A percentile compares a stretch with the other conserved stretches of the same genome.
These are phyloP conservation scores for Tuber brumale DNA, from an alignment of 495 filamentous ascomycete species.

Conservation along the genomic window DNA sequence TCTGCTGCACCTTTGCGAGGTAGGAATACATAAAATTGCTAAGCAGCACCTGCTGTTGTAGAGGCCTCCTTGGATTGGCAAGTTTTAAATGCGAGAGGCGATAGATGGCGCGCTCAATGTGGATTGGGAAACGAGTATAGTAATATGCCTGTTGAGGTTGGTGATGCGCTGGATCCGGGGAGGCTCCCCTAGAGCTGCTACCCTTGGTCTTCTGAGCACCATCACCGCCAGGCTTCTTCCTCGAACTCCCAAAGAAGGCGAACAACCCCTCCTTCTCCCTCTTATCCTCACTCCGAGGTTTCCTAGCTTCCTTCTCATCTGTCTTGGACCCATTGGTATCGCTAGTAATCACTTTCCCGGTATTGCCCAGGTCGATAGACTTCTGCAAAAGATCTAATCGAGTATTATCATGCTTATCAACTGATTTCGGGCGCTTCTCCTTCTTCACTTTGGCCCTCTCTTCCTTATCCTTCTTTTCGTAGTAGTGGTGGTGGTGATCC, in stretches of 20 bases:
- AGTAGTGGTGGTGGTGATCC: constrained; percentile 47
- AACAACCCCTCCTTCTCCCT: constrained; percentile 71
- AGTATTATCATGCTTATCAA: constrained; percentile 60
- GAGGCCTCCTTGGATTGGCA: constrained; percentile 83
- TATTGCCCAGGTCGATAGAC: constrained; percentile 58
- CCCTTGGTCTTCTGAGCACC: constrained; percentile 62
- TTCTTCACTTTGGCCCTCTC: constrained; percentile 57
- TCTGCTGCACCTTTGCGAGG: constrained; percentile 94
- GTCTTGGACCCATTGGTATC: constrained; percentile 31
- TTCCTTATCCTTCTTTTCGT: constrained; percentile 55
- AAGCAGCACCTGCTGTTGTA: constrained; percentile 92
- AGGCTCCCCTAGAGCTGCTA: constrained; percentile 63
- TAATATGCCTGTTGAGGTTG: constrained; percentile 63
- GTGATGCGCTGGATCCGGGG: constrained; percentile 64
- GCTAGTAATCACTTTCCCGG: constrained; percentile 45
- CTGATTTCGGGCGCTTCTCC: constrained; percentile 46
- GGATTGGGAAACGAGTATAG: constrained; percentile 90
- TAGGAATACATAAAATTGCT: constrained; percentile 99
- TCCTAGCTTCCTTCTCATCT: constrained; percentile 55
- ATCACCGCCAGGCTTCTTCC: constrained; percentile 70
- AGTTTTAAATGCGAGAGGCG: constrained; percentile 98
- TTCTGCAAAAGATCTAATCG: constrained; percentile 74
- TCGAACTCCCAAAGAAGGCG: constrained; percentile 77
- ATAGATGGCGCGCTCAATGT: constrained; percentile 96
- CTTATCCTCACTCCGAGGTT: constrained; percentile 65